Conservation (phyloP, 1,284 basidiomycete species). For the Tilletia horrida region DNA sequence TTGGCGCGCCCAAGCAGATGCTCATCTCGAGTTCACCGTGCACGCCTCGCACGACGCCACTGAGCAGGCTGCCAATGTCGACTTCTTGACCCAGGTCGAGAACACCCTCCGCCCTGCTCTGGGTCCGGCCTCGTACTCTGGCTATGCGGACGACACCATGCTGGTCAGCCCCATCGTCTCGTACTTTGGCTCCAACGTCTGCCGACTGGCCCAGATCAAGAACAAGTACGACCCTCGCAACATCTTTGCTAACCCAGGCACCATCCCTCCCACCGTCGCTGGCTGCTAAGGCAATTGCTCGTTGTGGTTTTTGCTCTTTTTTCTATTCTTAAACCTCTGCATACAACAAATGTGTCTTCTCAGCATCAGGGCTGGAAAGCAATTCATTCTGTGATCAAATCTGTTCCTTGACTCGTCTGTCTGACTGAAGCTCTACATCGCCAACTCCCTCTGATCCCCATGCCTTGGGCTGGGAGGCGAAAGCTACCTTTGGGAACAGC, state of each 20-base stretch:
- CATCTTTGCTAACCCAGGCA: not conserved
- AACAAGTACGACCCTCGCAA: not conserved
- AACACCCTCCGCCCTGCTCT: not conserved
- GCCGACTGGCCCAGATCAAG: not conserved
- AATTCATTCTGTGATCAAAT: too few species aligned
- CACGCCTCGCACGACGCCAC: not conserved
- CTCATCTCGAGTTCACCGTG: constrained; percentile 4
- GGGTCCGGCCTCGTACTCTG: not conserved
- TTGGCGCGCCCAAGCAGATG: not conserved
- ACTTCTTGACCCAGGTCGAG: constrained; percentile 1
- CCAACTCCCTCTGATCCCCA: too few species aligned
- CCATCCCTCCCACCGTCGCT: not conserved
- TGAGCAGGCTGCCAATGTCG: not conserved
- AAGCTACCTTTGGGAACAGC: too few species aligned
- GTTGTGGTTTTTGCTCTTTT: too few species aligned
- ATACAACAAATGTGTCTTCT: too few species aligned
- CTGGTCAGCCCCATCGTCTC: not conserved
- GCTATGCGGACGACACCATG: not conserved
- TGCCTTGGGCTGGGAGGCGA: too few species aligned
- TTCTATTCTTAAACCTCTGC: too few species aligned
- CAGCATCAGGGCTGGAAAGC: too few species aligned
- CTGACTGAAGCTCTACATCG: too few species aligned
- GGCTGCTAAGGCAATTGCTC: too few species aligned
- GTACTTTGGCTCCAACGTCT: not conserved
- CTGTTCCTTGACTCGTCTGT: too few species aligned